Percentiles rank a stretch among this genome's conserved stretches.
Evolutionary conservation across 148 eudicot species (phyloP).

Genomic region (Vaccinium macrocarpon): DNA sequence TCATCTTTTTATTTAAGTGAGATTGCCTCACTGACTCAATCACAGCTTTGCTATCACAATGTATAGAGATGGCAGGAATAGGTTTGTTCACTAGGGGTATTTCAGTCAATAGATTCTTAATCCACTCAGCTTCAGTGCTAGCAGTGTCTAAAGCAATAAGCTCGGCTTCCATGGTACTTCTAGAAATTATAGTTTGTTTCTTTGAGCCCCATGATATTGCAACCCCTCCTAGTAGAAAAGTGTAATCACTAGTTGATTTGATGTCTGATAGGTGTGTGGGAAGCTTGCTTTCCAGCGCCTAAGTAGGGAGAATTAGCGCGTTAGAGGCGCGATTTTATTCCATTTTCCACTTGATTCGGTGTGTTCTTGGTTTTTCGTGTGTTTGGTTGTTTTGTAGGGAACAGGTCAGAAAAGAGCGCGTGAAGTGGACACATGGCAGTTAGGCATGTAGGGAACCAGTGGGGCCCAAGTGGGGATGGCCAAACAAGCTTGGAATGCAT

Average conservation of each 20-base stretch:
- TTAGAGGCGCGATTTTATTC: no score
- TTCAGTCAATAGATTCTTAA: background rate
- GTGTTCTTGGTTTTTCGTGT: no score
- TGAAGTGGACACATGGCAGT: no score
- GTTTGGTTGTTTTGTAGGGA: no score
- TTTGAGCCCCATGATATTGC: background rate
- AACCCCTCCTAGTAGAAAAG: background rate
- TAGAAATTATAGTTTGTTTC: constrained; percentile 3
- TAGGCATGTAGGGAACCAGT: no score
- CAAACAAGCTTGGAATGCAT: no score
- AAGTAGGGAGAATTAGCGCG: no score
- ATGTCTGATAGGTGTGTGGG: no score
- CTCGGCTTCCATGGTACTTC: constrained; percentile 1
- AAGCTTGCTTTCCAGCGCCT: no score
- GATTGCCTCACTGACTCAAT: background rate
- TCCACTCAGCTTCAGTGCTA: constrained; percentile 1
- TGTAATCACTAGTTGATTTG: constrained; percentile 7
- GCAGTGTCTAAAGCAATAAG: background rate
- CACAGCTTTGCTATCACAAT: background rate
- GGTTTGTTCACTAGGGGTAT: constrained; percentile 2
- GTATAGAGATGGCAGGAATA: background rate
- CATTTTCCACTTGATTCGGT: no score
- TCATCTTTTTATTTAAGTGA: background rate
- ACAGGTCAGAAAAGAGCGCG: no score
- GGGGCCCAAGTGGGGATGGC: no score